These are phyloP conservation scores for Monilinia fructigena DNA, from an alignment of 2,329 filamentous ascomycete genomes.

Conservation along the genomic window DNA sequence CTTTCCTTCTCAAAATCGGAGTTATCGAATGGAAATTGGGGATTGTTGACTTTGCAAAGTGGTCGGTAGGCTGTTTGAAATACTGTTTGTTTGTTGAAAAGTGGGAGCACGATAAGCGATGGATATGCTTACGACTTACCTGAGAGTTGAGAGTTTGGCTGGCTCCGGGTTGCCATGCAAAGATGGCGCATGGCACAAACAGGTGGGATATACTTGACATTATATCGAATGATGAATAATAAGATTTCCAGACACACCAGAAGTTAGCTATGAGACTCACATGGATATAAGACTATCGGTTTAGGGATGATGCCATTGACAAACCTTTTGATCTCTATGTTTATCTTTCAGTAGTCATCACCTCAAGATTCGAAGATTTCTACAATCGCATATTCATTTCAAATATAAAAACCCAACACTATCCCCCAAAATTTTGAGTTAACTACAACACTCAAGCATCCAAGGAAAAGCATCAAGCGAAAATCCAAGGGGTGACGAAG, in stretches of 20 bases:
- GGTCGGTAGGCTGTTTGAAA: not conserved
- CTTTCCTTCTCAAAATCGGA: slow-evolving; percentile 2
- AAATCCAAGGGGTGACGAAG: not conserved
- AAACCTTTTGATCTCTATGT: no score
- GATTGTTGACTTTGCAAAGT: not conserved
- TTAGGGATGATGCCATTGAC: not conserved
- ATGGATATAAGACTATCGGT: not conserved
- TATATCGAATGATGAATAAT: not conserved
- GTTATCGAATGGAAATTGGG: not conserved
- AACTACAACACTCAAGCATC: not conserved
- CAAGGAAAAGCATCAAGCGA: not conserved
- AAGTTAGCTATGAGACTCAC: not conserved
- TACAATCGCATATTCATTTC: not conserved
- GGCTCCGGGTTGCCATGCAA: not conserved
- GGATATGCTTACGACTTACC: not conserved
- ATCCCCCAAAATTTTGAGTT: not conserved
- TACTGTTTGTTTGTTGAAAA: not conserved
- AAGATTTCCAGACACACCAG: not conserved
- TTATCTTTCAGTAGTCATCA: no score
- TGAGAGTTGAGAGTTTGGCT: not conserved
- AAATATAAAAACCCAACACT: not conserved
- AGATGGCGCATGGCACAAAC: not conserved
- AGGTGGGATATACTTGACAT: not conserved
- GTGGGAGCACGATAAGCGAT: not conserved
- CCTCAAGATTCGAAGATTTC: no score